Conservation (phyloP, 2,329 filamentous ascomycete genomes). For the Monascus ruber region DNA sequence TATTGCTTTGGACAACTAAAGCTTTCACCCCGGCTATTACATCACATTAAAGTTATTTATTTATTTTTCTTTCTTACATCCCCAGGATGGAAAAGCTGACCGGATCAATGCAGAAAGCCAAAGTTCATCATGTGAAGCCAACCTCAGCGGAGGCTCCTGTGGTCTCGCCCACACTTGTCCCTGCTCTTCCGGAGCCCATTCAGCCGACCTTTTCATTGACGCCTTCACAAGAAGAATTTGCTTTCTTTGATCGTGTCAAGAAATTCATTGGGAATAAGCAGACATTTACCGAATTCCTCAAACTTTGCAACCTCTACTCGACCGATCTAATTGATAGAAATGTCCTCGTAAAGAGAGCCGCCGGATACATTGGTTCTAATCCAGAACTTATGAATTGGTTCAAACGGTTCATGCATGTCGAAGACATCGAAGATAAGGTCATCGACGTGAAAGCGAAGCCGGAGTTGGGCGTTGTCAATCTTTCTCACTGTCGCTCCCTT, state of each 20-base stretch:
- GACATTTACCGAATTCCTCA: conserved; percentile 89
- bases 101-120: conserved; percentile 51
- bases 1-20: too few relatives aligned
- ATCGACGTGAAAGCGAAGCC: conserved; percentile 68
- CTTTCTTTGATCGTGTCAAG: conserved; percentile 93
- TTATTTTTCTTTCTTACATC: too few relatives aligned
- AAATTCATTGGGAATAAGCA: conserved; percentile 91
- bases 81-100: conserved; percentile 6
- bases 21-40: too few relatives aligned
- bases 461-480: conserved; percentile 66
- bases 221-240: conserved; percentile 74
- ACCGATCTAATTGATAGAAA: conserved; percentile 84
- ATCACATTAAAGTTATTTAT: too few relatives aligned
- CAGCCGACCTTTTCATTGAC: conserved; percentile 61
- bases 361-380: conserved; percentile 77
- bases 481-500: conserved; percentile 91
- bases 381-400: conserved; percentile 83
- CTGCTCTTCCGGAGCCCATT: conserved; percentile 76
- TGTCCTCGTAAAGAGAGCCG: conserved; percentile 69
- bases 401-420: conserved; percentile 66
- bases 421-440: conserved; percentile 60
- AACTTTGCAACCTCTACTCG: conserved; percentile 90
- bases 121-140: conserved; percentile 58
- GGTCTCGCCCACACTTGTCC: conserved; percentile 78
- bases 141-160: conserved; percentile 46